Evolutionary conservation across 2,329 filamentous ascomycete genomes (phyloP).

Genomic region (Uncinocarpus reesii): DNA sequence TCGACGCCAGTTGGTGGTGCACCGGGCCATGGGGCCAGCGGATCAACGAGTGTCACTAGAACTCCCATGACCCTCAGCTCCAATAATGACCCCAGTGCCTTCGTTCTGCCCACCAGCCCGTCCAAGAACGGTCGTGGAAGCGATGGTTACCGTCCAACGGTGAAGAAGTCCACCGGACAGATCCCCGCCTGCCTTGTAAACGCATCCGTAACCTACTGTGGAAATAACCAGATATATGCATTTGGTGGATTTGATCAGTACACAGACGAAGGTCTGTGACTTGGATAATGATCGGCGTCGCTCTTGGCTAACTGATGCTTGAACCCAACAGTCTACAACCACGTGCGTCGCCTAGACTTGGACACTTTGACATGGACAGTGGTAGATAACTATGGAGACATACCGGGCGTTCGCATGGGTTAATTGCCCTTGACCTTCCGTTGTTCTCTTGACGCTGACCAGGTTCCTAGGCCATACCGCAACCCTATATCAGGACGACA

Average conservation of each 20-base stretch:
- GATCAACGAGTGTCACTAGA: conserved; percentile 5
- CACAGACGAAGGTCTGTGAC: conserved; percentile 68
- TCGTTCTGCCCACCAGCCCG: conserved; percentile 82
- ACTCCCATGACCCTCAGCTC: neutral
- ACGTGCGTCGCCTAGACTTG: conserved; percentile 82
- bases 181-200: conserved; percentile 92
- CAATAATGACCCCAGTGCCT: conserved; percentile 43
- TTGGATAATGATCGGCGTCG: neutral
- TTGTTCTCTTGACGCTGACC: neutral
- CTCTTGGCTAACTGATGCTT: conserved; percentile 4
- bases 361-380: conserved; percentile 84
- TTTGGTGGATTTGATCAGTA: conserved; percentile 99
- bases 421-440: conserved; percentile 25
- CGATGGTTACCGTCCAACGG: conserved; percentile 74
- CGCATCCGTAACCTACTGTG: conserved; percentile 96
- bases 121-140: conserved; percentile 52
- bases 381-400: conserved; percentile 97
- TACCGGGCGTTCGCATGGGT: conserved; percentile 95
- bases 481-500: conserved; percentile 84
- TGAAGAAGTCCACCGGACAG: conserved; percentile 66
- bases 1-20: conserved; percentile 1
- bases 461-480: conserved; percentile 68
- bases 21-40: neutral
- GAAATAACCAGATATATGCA: conserved; percentile 93
- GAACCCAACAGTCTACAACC: conserved; percentile 65